A percentile compares a stretch with the other conserved stretches of the same genome.
Evolutionary conservation across 2,329 filamentous ascomycete genomes (phyloP).

Genomic region (Xylaria sp.): DNA sequence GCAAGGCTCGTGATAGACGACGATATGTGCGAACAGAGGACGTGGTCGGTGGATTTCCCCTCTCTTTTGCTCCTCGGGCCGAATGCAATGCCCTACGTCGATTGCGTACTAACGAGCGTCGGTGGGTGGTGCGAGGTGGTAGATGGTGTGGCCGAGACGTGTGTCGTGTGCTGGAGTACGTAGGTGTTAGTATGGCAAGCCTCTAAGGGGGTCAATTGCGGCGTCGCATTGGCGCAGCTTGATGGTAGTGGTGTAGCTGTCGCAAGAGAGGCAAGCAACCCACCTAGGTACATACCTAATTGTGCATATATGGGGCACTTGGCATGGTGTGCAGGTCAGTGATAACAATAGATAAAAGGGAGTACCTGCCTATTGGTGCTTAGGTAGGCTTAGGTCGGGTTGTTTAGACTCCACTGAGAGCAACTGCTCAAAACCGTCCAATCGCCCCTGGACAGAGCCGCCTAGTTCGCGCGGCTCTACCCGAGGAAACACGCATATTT

Average conservation of each 20-base stretch:
- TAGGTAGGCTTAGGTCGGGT: neutral
- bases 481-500: conserved; percentile 15
- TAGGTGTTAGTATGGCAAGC: neutral
- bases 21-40: neutral
- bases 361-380: neutral
- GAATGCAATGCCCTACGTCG: conserved; percentile 5
- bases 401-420: conserved; percentile 14
- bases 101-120: conserved; percentile 32
- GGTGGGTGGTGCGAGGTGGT: conserved; percentile 1
- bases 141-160: neutral
- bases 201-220: neutral
- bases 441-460: conserved; percentile 15
- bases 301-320: conserved; percentile 27
- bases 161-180: neutral
- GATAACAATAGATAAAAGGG: conserved; percentile 4
- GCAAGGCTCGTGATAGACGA: neutral
- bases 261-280: conserved; percentile 12
- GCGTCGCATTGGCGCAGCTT: conserved; percentile 22
- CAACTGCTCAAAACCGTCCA: too few relatives aligned
- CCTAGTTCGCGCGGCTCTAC: conserved; percentile 24
- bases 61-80: conserved; percentile 24
- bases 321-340: conserved; percentile 14
- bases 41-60: neutral
- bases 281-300: too few relatives aligned
- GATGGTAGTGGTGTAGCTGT: conserved; percentile 9